phyloP scores from a whole-genome alignment of 2,329 filamentous ascomycete species.

The Colletotrichum gloeosporioides region DNA sequence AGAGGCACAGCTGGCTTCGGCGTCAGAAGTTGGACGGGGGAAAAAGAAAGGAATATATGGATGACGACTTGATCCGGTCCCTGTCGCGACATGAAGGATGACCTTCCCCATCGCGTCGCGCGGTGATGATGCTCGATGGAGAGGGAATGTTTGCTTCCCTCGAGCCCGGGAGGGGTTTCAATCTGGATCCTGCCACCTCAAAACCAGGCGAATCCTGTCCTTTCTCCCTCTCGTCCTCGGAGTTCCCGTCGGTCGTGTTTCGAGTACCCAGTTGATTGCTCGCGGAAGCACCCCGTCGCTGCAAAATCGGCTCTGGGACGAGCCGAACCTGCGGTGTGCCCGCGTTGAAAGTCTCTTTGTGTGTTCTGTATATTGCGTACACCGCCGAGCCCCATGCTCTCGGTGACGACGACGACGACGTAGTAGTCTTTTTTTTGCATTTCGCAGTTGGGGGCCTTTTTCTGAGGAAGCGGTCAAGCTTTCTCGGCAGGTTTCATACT shows the following conservation, averaged over 20 bases:
- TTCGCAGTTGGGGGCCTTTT: not conserved
- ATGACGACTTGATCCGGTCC: not conserved
- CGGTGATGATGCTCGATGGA: not conserved
- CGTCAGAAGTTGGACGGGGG: not conserved
- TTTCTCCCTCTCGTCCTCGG: not conserved
- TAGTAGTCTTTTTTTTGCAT: not conserved
- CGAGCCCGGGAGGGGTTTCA: not conserved
- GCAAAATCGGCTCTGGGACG: not conserved
- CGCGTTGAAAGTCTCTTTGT: not conserved
- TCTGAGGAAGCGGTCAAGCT: not conserved
- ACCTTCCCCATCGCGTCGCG: not conserved
- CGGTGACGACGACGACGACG: not conserved
- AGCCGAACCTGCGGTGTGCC: slow-evolving; percentile 10
- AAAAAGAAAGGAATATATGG: not conserved
- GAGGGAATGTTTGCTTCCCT: not conserved
- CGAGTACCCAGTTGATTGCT: not conserved
- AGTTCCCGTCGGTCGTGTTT: not conserved
- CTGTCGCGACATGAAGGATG: not conserved
- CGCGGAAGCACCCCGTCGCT: not conserved
- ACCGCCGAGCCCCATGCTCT: not conserved
- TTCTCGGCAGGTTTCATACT: not conserved
- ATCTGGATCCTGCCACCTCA: not conserved
- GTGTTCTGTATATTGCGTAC: not conserved
- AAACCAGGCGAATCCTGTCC: not conserved
- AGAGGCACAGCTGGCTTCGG: not conserved